phyloP scores from a whole-genome alignment of 2,329 filamentous ascomycete species.

The Colletotrichum scovillei region DNA sequence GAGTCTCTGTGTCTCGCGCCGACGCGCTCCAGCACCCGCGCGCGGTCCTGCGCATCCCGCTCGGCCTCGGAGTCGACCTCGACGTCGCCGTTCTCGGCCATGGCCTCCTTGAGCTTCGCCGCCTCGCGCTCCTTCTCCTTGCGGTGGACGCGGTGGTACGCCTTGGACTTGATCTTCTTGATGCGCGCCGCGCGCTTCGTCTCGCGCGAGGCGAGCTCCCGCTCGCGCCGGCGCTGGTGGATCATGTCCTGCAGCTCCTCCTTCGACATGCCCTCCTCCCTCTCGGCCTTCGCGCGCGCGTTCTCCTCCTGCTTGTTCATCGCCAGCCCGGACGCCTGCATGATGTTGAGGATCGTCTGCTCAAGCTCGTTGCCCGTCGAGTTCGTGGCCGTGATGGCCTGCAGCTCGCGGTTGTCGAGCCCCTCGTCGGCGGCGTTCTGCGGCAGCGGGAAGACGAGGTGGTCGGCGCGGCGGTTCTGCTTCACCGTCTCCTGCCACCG shows the following conservation, averaged over 20 bases:
- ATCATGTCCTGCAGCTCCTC: conserved; percentile 79
- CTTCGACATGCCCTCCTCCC: conserved; percentile 76
- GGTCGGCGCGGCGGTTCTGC: conserved; percentile 90
- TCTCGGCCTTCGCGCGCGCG: conserved; percentile 70
- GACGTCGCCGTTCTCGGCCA: conserved; percentile 67
- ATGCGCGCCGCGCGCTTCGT: conserved; percentile 90
- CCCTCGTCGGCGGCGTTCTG: conserved; percentile 74
- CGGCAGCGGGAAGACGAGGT: conserved; percentile 86
- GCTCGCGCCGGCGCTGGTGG: conserved; percentile 79
- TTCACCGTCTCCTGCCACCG: conserved; percentile 97
- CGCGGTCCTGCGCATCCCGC: conserved; percentile 74
- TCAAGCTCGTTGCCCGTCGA: conserved; percentile 82
- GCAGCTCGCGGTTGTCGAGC: conserved; percentile 71
- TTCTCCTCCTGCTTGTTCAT: conserved; percentile 56
- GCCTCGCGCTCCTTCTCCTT: conserved; percentile 72
- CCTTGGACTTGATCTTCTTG: conserved; percentile 99
- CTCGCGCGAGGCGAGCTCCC: conserved; percentile 89
- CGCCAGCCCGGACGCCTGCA: conserved; percentile 86
- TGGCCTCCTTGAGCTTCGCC: conserved; percentile 62
- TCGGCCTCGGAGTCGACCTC: conserved; percentile 75
- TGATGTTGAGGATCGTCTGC: conserved; percentile 85
- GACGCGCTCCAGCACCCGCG: conserved; percentile 85
- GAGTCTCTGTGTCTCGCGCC: conserved; percentile 87
- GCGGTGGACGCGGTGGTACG: conserved; percentile 91
- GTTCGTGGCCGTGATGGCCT: conserved; percentile 71